Conservation (phyloP, 2,329 filamentous ascomycete genomes). For the Cladophialophora bantiana region DNA sequence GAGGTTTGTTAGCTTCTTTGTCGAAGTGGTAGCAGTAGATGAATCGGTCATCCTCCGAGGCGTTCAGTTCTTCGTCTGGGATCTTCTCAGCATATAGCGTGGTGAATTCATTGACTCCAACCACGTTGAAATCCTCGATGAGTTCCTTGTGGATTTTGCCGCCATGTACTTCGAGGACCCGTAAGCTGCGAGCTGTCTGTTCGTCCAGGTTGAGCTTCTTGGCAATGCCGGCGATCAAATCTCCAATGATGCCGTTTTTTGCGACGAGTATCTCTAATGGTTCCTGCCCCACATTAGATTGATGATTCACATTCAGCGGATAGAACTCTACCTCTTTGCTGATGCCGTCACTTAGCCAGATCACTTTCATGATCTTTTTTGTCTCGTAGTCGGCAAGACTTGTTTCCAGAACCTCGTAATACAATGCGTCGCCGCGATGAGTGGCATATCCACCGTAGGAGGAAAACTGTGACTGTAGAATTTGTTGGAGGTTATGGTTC, state of each 20-base stretch:
- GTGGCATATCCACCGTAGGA: slow-evolving; percentile 71
- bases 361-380: slow-evolving; percentile 84
- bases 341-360: slow-evolving; percentile 86
- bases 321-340: slow-evolving; percentile 75
- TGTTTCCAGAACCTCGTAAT: slow-evolving; percentile 93
- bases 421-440: slow-evolving; percentile 79
- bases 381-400: slow-evolving; percentile 91
- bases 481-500: slow-evolving; percentile 75
- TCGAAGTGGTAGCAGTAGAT: slow-evolving; percentile 93
- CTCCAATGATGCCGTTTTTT: slow-evolving; percentile 80
- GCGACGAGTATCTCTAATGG: slow-evolving; percentile 81
- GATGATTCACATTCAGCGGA: background rate
- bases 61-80: slow-evolving; percentile 69
- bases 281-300: slow-evolving; percentile 61
- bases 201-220: slow-evolving; percentile 82
- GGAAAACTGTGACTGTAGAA: slow-evolving; percentile 77
- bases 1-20: slow-evolving; percentile 80
- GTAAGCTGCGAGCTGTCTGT: slow-evolving; percentile 74
- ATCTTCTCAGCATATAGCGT: slow-evolving; percentile 81
- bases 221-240: slow-evolving; percentile 76
- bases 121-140: slow-evolving; percentile 72
- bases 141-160: slow-evolving; percentile 86
- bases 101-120: slow-evolving; percentile 84
- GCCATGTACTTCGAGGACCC: slow-evolving; percentile 82
- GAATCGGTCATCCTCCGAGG: slow-evolving; percentile 70